Evolutionary conservation across 768 basidiomycete genomes (phyloP).

Genomic region (Auriscalpium orientale): DNA sequence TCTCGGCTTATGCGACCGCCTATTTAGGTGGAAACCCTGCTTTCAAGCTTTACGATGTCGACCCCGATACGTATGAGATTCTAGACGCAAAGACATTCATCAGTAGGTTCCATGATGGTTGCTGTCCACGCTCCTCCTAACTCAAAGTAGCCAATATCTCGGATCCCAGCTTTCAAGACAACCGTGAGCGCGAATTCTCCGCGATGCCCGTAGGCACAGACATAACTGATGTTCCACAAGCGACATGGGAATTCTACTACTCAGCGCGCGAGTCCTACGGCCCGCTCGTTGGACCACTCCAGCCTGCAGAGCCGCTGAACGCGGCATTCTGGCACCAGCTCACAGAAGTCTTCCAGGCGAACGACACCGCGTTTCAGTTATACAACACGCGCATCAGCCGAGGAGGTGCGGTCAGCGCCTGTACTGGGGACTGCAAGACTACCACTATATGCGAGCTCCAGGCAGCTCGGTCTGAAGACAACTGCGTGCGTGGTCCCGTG

Average conservation of each 20-base stretch:
- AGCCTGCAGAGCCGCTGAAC: not conserved
- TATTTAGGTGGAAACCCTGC: constrained; percentile 43
- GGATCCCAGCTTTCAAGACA: constrained; percentile 36
- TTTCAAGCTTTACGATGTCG: constrained; percentile 56
- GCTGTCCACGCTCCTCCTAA: not conserved
- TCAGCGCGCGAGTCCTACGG: constrained; percentile 1
- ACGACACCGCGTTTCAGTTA: not conserved
- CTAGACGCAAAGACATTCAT: constrained; percentile 49
- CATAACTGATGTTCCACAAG: not conserved
- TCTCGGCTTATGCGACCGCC: too few species aligned
- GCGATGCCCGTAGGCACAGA: not conserved
- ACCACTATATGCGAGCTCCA: not conserved
- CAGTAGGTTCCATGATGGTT: constrained; percentile 26
- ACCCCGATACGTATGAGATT: constrained; percentile 59
- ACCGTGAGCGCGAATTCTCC: constrained; percentile 28
- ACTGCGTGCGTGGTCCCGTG: not conserved
- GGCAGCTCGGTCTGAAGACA: constrained; percentile 1
- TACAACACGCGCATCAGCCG: not conserved
- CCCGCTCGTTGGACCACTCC: not conserved
- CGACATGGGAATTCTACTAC: constrained; percentile 3
- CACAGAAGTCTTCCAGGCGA: not conserved
- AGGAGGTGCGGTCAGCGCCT: not conserved
- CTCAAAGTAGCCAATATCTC: constrained; percentile 27
- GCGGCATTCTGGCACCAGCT: constrained; percentile 1
- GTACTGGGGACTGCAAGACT: not conserved